Conservation (phyloP, 2,329 filamentous ascomycete genomes). For the Aspergillus aculeatinus region DNA sequence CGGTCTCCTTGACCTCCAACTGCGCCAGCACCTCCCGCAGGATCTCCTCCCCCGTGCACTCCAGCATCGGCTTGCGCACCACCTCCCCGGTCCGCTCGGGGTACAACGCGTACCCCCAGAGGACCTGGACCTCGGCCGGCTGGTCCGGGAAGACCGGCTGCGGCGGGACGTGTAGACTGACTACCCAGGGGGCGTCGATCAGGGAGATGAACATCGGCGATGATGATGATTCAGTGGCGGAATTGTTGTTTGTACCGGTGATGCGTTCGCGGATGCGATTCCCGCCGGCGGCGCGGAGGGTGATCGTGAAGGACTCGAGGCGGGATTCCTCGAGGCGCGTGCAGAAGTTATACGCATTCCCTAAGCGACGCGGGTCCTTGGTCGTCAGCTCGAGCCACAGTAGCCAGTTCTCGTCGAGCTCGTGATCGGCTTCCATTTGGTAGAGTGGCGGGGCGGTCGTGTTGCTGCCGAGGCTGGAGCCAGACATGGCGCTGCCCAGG, state of each 20-base stretch:
- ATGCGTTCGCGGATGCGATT: conserved; percentile 20
- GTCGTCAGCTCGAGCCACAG: conserved; percentile 44
- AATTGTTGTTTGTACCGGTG: conserved; percentile 35
- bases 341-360: conserved; percentile 45
- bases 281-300: conserved; percentile 31
- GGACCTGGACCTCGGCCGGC: conserved; percentile 31
- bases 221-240: conserved; percentile 18
- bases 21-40: conserved; percentile 41
- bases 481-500: conserved; percentile 41
- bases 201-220: conserved; percentile 32
- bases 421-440: conserved; percentile 25
- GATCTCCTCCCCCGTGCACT: conserved; percentile 45
- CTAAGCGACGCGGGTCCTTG: conserved; percentile 34
- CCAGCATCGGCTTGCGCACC: conserved; percentile 42
- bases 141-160: conserved; percentile 47
- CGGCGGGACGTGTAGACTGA: conserved; percentile 42
- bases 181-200: conserved; percentile 43
- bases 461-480: conserved; percentile 37
- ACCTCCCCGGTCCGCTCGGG: conserved; percentile 37
- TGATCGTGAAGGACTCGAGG: conserved; percentile 46
- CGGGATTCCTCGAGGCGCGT: conserved; percentile 37
- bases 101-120: conserved; percentile 45
- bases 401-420: conserved; percentile 42
- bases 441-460: conserved; percentile 26
- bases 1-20: conserved; percentile 28